Evolutionary conservation across 1,284 basidiomycete species (phyloP), one percentile per base, ranked within the genome.

Genomic region (Chondrostereum purpureum): DNA sequence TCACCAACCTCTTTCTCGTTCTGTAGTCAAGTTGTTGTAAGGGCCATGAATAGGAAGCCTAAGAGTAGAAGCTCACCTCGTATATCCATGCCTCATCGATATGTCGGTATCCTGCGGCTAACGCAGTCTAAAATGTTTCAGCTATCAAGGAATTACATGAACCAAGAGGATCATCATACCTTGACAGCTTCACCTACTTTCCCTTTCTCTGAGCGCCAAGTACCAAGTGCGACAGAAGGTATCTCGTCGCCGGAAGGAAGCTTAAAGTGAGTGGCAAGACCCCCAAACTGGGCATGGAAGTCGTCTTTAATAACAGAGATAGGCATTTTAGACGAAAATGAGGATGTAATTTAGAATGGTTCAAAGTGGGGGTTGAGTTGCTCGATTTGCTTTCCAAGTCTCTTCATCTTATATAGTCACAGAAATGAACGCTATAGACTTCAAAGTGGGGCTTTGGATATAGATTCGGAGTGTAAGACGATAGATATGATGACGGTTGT

Each of bases 1-100:
- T 78, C 44, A 2, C 86, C 87, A 31, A 89, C 84, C 61, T 88
- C 86, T 22, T 67, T 75, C 64, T 90, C 86, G 60, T 90, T 90
- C 68, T n/a, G n/a, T 80, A 54, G 27, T 8, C 47, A 16, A 20
- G 40, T 18, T 13, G 17, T 18, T n/a, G 8, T 45, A 11, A 39
- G 14, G 39, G n/a, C n/a, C n/a, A n/a, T n/a, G n/a, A n/a, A n/a
- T 36, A 20, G 37, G 24, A 13, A 42, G n/a, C 5, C 11, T 22
- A 18, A 35, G 19, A 20, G 2, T 50, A 34, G 21, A 21, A 23
- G 53, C 63, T 20, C 53, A 77, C 78, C 34, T 70, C 56, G 54
- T 88, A 88, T 39, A 74, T 71, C 74, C 79, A 81, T 35, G 84
- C 88, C 23, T 75, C 80, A 57, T 91, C 88, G 44, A 91, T 82